A percentile compares a stretch with the other conserved stretches of the same genome.
Conservation (phyloP, 2,329 filamentous ascomycete genomes). For the Fusarium lateritium region DNA sequence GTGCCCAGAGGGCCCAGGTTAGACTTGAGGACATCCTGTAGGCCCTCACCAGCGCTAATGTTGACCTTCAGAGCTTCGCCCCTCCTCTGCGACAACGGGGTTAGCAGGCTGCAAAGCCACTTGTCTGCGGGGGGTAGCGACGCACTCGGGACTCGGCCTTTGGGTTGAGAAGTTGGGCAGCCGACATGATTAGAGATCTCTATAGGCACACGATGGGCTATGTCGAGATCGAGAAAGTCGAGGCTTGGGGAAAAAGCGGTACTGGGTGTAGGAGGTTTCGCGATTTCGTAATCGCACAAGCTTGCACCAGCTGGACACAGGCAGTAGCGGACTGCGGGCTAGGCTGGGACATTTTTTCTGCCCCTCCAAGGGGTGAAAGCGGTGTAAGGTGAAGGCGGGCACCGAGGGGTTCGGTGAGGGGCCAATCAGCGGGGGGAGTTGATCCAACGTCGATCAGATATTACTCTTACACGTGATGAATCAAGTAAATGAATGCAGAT, state of each 20-base stretch:
- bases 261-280: constrained; percentile 44
- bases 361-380: constrained; percentile 49
- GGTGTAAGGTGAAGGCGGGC: constrained; percentile 48
- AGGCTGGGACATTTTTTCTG: constrained; percentile 56
- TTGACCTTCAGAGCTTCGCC: constrained; percentile 98
- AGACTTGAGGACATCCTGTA: constrained; percentile 94
- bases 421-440: constrained; percentile 28
- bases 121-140: constrained; percentile 49
- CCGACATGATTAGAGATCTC: constrained; percentile 78
- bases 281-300: constrained; percentile 53
- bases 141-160: constrained; percentile 97
- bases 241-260: constrained; percentile 30
- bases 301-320: constrained; percentile 50
- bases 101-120: constrained; percentile 45
- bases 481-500: too few relatives aligned
- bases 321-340: constrained; percentile 48
- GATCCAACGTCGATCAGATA: background rate
- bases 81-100: constrained; percentile 75
- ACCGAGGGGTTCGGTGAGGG: constrained; percentile 37
- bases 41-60: constrained; percentile 94
- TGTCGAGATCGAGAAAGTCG: constrained; percentile 44
- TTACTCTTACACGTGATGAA: background rate
- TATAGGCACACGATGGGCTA: constrained; percentile 33
- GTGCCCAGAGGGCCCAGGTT: constrained; percentile 95
- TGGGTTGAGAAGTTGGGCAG: constrained; percentile 96